These are phyloP conservation scores for Piper longum DNA, from an alignment of 164 flowering plant species.

Conservation along the genomic window DNA sequence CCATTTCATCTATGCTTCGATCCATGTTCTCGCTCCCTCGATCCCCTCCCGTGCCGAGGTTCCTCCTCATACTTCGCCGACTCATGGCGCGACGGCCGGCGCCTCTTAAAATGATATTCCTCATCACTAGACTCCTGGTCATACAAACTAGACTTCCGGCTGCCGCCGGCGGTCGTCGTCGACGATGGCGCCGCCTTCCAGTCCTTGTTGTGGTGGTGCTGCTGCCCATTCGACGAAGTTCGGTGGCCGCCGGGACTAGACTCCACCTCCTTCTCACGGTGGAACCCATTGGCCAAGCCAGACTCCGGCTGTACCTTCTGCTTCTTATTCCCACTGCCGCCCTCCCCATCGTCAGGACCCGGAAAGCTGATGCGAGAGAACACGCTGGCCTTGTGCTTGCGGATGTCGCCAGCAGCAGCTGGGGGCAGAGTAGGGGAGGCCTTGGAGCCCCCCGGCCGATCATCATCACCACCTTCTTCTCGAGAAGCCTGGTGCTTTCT, in stretches of 20 bases:
- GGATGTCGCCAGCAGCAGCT: conserved; percentile 4
- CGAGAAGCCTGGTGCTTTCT: background rate
- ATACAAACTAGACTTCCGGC: conserved; percentile 6
- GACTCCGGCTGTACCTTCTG: conserved; percentile 21
- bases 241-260: background rate
- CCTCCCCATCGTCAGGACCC: conserved; percentile 8
- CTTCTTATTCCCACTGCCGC: conserved; percentile 29
- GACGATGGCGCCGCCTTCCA: background rate
- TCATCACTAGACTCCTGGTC: conserved; percentile 72
- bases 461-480: conserved; percentile 1
- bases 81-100: conserved; percentile 53
- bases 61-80: conserved; percentile 38
- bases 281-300: conserved; percentile 22
- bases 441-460: conserved; percentile 3
- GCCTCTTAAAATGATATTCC: conserved; percentile 70
- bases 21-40: conserved; percentile 27
- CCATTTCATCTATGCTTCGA: conserved; percentile 2
- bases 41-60: conserved; percentile 23
- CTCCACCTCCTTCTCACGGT: conserved; percentile 18
- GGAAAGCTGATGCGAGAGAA: conserved; percentile 90
- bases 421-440: conserved; percentile 5
- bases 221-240: background rate
- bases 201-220: background rate
- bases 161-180: conserved; percentile 7
- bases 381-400: conserved; percentile 56